These are phyloP conservation scores for Ceratocystis harringtonii DNA, from an alignment of 2,329 filamentous ascomycete genomes.

Conservation along the genomic window DNA sequence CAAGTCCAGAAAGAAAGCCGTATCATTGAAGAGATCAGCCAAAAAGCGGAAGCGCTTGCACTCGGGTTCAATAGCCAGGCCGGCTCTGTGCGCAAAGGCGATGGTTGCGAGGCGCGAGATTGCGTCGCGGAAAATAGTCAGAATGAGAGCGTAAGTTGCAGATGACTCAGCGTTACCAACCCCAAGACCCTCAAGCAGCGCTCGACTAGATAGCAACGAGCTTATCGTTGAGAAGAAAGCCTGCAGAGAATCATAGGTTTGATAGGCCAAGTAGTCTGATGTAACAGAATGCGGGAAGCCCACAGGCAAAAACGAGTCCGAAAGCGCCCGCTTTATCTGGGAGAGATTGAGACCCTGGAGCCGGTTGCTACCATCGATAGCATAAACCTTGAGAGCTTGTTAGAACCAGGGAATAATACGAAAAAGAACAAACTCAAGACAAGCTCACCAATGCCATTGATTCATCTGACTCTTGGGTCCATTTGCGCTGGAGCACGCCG, in stretches of 20 bases:
- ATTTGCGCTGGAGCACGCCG: conserved; percentile 25
- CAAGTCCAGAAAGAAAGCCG: conserved; percentile 72
- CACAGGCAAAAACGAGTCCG: conserved; percentile 64
- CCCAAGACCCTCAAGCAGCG: conserved; percentile 65
- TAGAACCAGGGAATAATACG: neutral
- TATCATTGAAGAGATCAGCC: conserved; percentile 78
- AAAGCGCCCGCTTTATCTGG: conserved; percentile 26
- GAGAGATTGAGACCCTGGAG: conserved; percentile 1
- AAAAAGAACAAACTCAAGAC: neutral
- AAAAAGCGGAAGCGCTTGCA: conserved; percentile 81
- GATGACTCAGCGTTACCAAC: conserved; percentile 68
- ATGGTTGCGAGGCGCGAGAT: conserved; percentile 74
- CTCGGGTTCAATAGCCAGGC: conserved; percentile 72
- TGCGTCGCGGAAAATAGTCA: conserved; percentile 70
- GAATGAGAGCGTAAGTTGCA: conserved; percentile 64
- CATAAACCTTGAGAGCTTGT: neutral
- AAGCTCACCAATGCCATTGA: conserved; percentile 6
- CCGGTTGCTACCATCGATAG: neutral
- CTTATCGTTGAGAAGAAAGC: conserved; percentile 75
- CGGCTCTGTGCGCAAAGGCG: conserved; percentile 67
- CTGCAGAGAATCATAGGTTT: conserved; percentile 59
- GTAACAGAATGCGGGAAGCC: conserved; percentile 84
- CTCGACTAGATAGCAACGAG: conserved; percentile 62
- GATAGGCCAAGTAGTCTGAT: conserved; percentile 65
- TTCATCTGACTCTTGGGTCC: conserved; percentile 19